Conservation (phyloP, 176 grass and related monocot genomes). For the Juncus effusus region DNA sequence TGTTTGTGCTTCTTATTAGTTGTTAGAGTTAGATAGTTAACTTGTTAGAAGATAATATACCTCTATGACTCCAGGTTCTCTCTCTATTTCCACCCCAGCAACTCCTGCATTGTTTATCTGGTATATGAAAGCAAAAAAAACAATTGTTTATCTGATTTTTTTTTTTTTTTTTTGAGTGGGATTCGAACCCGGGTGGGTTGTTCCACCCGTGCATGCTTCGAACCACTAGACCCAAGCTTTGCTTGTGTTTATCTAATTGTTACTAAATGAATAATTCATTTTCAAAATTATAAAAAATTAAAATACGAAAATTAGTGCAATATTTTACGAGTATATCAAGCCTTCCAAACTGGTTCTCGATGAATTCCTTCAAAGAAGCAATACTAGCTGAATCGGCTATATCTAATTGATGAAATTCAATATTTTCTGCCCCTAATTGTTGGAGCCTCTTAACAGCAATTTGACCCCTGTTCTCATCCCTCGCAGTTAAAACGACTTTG, state of each 20-base stretch:
- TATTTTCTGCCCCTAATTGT: constrained; percentile 32
- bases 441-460: constrained; percentile 32
- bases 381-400: constrained; percentile 33
- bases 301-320: not conserved
- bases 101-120: constrained; percentile 23
- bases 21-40: not conserved
- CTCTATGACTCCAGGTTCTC: not conserved
- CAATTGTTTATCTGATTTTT: not conserved
- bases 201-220: no score
- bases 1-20: not conserved
- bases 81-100: not conserved
- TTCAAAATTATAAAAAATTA: not conserved
- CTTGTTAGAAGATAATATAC: constrained; percentile 2
- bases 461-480: constrained; percentile 46
- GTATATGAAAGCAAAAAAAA: not conserved
- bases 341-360: constrained; percentile 40
- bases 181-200: no score
- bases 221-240: no score
- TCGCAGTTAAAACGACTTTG: constrained; percentile 58
- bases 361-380: constrained; percentile 29
- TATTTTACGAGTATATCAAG: constrained; percentile 65
- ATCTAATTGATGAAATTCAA: constrained; percentile 66
- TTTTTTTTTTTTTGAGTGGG: not conserved
- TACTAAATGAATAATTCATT: not conserved
- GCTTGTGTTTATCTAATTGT: no score